Percentiles rank a stretch among this genome's conserved stretches.
Evolutionary conservation across 2,329 filamentous ascomycete species (phyloP).

Genomic region (Coleophoma cylindrospora): DNA sequence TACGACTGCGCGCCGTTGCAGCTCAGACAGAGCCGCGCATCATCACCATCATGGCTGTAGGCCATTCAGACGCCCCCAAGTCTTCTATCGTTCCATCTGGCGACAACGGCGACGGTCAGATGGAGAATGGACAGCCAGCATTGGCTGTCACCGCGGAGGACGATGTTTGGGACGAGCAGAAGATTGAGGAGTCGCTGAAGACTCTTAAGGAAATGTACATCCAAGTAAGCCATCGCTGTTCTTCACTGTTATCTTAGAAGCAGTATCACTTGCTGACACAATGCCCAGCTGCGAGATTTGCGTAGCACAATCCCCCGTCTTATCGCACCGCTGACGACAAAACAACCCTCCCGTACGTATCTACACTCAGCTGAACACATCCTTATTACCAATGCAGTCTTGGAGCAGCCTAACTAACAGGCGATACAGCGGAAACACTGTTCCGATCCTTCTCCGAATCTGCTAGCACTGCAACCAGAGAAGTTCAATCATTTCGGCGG

Average conservation of each 20-base stretch:
- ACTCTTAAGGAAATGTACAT: conserved; percentile 30
- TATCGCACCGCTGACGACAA: conserved; percentile 44
- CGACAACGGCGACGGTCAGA: background rate
- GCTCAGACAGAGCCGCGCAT: background rate
- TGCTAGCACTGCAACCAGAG: conserved; percentile 39
- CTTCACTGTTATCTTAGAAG: background rate
- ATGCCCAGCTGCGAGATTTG: conserved; percentile 38
- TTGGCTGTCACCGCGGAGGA: conserved; percentile 2
- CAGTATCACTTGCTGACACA: background rate
- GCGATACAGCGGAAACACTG: conserved; percentile 41
- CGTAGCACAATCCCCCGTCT: conserved; percentile 45
- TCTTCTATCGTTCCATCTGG: background rate
- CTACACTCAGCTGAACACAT: background rate
- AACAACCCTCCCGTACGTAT: conserved; percentile 45
- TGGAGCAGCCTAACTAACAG: conserved; percentile 2
- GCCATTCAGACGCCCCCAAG: conserved; percentile 1
- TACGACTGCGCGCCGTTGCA: no score
- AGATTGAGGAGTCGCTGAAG: conserved; percentile 23
- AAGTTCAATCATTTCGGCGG: conserved; percentile 39
- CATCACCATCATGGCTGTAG: background rate
- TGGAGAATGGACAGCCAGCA: conserved; percentile 4
- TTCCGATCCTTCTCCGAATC: conserved; percentile 43
- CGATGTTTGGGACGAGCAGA: conserved; percentile 26
- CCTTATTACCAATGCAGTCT: background rate
- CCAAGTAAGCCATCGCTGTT: conserved; percentile 16